These are phyloP conservation scores for Kewa caespitosa DNA, from an alignment of 179 eudicot species.

Conservation along the genomic window DNA sequence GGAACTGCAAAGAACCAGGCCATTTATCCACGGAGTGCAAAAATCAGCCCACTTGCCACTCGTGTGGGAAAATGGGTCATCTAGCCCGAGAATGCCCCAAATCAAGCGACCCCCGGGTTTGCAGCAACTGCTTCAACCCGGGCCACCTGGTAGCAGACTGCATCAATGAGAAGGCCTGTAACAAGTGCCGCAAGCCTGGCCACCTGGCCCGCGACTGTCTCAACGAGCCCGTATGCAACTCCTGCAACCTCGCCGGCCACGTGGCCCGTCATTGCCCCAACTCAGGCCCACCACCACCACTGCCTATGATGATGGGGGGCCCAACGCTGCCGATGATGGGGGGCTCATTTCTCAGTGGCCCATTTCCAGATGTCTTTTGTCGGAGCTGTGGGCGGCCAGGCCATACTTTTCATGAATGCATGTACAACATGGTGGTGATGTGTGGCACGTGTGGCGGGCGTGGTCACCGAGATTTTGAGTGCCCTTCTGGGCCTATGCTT, in stretches of 20 bases:
- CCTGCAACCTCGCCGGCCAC: constrained; percentile 56
- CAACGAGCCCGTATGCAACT: constrained; percentile 58
- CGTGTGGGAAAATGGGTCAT: constrained; percentile 66
- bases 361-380: constrained; percentile 45
- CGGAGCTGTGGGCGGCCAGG: constrained; percentile 52
- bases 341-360: constrained; percentile 39
- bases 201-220: constrained; percentile 70
- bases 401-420: constrained; percentile 56
- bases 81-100: constrained; percentile 60
- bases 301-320: constrained; percentile 33
- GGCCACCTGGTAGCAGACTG: constrained; percentile 57
- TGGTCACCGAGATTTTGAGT: constrained; percentile 47
- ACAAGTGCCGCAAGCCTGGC: constrained; percentile 68
- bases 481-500: constrained; percentile 30
- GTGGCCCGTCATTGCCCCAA: constrained; percentile 62
- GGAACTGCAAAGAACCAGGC: constrained; percentile 78
- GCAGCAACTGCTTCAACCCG: constrained; percentile 64
- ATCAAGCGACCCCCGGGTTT: constrained; percentile 56
- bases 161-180: constrained; percentile 71
- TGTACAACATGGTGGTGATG: constrained; percentile 38
- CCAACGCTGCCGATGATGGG: constrained; percentile 28
- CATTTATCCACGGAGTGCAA: constrained; percentile 59
- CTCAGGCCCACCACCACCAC: constrained; percentile 28
- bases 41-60: constrained; percentile 61
- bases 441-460: constrained; percentile 54